Conservation (phyloP, 2,329 filamentous ascomycete genomes). For the Alternaria atra region DNA sequence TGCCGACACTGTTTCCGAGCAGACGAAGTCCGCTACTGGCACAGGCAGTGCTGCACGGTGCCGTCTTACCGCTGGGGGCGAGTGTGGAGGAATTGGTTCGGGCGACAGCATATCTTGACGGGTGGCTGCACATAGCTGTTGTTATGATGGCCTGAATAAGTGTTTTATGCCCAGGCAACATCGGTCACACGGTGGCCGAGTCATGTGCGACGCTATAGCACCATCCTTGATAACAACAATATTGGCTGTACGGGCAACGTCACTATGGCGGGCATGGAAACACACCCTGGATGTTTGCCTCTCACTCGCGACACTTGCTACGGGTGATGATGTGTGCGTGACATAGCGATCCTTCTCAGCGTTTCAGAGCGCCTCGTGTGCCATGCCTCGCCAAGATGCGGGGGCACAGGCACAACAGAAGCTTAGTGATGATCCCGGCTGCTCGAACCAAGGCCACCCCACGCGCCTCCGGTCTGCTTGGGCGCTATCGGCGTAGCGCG, state of each 20-base stretch:
- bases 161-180: slow-evolving; percentile 2
- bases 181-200: slow-evolving; percentile 1
- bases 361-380: not conserved
- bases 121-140: slow-evolving; percentile 86
- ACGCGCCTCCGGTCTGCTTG: slow-evolving; percentile 16
- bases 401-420: slow-evolving; percentile 24
- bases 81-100: slow-evolving; percentile 84
- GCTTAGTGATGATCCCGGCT: slow-evolving; percentile 28
- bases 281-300: not conserved
- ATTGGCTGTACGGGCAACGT: slow-evolving; percentile 8
- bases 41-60: slow-evolving; percentile 85
- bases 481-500: slow-evolving; percentile 21
- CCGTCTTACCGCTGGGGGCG: slow-evolving; percentile 79
- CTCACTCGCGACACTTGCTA: not conserved
- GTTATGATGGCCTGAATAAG: slow-evolving; percentile 67
- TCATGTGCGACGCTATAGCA: slow-evolving; percentile 14
- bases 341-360: not conserved
- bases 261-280: not conserved
- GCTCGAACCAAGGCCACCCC: slow-evolving; percentile 17
- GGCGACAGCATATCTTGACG: slow-evolving; percentile 87
- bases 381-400: slow-evolving; percentile 17
- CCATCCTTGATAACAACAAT: slow-evolving; percentile 3
- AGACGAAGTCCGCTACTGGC: slow-evolving; percentile 84
- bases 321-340: not conserved
- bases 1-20: slow-evolving; percentile 88